phyloP scores from a whole-genome alignment of 139 green algal genomes.

The Zygnema circumcarinatum region DNA sequence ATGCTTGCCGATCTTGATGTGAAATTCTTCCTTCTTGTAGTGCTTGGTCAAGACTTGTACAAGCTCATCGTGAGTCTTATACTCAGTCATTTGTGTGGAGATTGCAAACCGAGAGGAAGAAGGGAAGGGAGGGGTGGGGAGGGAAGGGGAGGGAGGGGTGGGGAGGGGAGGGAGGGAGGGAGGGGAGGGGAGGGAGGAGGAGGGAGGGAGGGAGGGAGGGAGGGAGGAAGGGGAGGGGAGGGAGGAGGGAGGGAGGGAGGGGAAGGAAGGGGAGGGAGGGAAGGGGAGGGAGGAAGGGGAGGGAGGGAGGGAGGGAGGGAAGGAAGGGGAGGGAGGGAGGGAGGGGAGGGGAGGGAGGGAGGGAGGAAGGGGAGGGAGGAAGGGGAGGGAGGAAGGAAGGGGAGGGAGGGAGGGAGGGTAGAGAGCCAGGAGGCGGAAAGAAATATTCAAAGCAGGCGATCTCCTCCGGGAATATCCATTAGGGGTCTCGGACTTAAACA shows the following conservation, averaged over 20 bases:
- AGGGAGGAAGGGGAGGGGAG: neutral
- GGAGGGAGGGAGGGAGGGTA: too few relatives aligned
- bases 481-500: too few relatives aligned
- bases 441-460: too few relatives aligned
- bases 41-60: neutral
- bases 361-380: neutral
- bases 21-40: neutral
- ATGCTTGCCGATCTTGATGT: neutral
- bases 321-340: neutral
- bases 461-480: too few relatives aligned
- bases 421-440: too few relatives aligned
- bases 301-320: neutral
- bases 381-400: too few relatives aligned
- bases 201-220: neutral
- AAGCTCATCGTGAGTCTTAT: neutral
- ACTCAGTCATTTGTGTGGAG: neutral
- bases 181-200: neutral
- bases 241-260: too few relatives aligned
- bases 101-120: neutral
- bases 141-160: neutral
- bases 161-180: neutral
- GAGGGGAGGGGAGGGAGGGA: neutral
- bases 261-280: neutral
- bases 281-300: neutral
- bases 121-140: neutral